Evolutionary conservation across 2,329 filamentous ascomycete species (phyloP).

Genomic region (Podosphaera aphanis): DNA sequence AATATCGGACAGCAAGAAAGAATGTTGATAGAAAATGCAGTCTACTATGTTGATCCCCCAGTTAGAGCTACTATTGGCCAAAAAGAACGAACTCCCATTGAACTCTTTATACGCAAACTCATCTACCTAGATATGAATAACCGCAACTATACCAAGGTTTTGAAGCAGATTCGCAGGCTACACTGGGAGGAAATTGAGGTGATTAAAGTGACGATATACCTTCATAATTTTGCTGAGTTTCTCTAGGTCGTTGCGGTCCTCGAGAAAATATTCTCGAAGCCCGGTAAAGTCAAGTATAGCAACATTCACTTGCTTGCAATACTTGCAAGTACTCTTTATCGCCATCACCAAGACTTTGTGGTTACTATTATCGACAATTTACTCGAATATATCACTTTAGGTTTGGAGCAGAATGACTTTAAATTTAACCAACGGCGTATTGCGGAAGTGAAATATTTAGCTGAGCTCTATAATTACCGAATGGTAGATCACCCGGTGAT

Average conservation of each 20-base stretch:
- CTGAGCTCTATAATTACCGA: constrained; percentile 91
- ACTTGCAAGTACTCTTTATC: constrained; percentile 65
- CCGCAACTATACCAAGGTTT: constrained; percentile 74
- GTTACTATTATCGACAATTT: constrained; percentile 81
- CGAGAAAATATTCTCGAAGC: constrained; percentile 84
- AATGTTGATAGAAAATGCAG: constrained; percentile 94
- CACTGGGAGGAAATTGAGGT: constrained; percentile 92
- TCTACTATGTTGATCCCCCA: constrained; percentile 94
- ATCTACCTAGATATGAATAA: constrained; percentile 88
- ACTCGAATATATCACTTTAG: constrained; percentile 66
- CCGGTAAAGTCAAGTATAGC: constrained; percentile 90
- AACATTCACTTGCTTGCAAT: constrained; percentile 88
- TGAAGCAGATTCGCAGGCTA: constrained; percentile 82
- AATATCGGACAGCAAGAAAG: constrained; percentile 88
- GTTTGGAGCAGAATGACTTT: constrained; percentile 89
- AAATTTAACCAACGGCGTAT: constrained; percentile 88
- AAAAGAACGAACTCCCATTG: constrained; percentile 83
- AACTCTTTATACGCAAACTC: constrained; percentile 78
- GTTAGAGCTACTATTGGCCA: constrained; percentile 84
- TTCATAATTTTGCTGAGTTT: constrained; percentile 2
- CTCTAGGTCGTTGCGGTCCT: constrained; percentile 16
- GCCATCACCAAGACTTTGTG: constrained; percentile 79
- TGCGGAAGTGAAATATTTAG: constrained; percentile 87
- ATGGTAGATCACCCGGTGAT: constrained; percentile 89
- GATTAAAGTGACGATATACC: constrained; percentile 7